Base-by-base conservation (phyloP, 805 yeast species). In the Candida silvatica region DNA sequence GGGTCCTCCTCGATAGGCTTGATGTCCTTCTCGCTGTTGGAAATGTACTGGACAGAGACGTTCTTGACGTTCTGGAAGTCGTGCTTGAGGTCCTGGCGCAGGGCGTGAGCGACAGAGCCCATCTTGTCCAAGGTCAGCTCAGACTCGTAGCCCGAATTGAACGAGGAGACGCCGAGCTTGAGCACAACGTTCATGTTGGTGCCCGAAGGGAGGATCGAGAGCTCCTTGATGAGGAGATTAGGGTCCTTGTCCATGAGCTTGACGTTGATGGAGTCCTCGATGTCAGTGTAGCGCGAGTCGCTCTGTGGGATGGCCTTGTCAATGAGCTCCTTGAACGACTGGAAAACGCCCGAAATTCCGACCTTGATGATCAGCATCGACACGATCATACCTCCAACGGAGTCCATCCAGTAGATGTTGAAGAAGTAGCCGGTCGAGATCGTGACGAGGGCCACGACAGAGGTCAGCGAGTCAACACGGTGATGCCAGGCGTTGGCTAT, bases 401-500 rank as follows among this genome's bases (percentile, higher is more conserved):
- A 83, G 55, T 92, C 98, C 37, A 92, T 61, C 78, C 96, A 86
- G 29, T 77, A 77, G 27, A 85, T 71, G 42, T 78, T 72, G 42
- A 87, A 71, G 40, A 85, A 64, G 45, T 82, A 79, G 23, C 96
- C 94, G 2, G 88, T 78, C 0, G 94, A 72, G 34, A 92, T 92
- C 1, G 97, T 87, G 4, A 77, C 71, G 16, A 90, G 69, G 0
- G 97, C 97, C 6, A 90, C 97, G 17, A 81, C 67, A 0, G 97
- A 85, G 1, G 97, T 94, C 47, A 92, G 56, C 1, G 95, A 81
- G 53, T 92, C 98, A 8, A 90, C 92, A 43, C 98, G 70, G 54
- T 92, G 98, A 56, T 92, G 98, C 97, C 98, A 92, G 3, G 98
- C 98, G 52, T 92, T 92, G 4, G 98, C 98, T 33, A 85, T 77